These are phyloP conservation scores for Yamadazyma takamatsuzukensis DNA, from an alignment of 805 yeast species.

Conservation along the genomic window DNA sequence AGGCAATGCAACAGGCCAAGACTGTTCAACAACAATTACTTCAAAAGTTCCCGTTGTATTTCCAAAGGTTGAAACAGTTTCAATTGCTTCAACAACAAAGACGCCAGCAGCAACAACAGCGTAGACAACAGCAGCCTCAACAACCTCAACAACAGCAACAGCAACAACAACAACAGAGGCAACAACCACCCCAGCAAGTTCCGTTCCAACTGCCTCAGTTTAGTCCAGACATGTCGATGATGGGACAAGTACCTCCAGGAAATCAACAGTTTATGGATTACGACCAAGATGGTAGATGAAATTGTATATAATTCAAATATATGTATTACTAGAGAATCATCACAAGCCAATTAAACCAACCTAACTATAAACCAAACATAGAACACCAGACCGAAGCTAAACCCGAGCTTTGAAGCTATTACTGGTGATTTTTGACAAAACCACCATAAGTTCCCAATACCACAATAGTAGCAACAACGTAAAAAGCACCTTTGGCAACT, in stretches of 20 bases:
- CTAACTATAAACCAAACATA: not conserved
- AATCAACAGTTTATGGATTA: not conserved
- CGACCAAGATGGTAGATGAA: not conserved
- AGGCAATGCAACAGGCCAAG: constrained; percentile 41
- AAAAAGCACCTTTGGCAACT: constrained; percentile 27
- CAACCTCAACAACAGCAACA: constrained; percentile 11
- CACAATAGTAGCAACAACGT: constrained; percentile 27
- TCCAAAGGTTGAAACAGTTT: constrained; percentile 34
- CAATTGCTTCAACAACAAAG: constrained; percentile 23
- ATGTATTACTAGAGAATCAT: constrained; percentile 2
- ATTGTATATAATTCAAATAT: constrained; percentile 1
- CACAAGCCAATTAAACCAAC: constrained; percentile 1
- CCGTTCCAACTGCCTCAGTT: constrained; percentile 5
- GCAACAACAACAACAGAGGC: constrained; percentile 6
- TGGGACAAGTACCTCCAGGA: constrained; percentile 2
- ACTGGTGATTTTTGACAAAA: no score
- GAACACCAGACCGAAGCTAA: no score
- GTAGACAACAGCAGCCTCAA: constrained; percentile 15
- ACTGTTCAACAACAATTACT: constrained; percentile 32
- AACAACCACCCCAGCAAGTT: constrained; percentile 10
- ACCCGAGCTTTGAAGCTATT: no score
- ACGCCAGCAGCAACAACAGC: constrained; percentile 14
- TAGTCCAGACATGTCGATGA: constrained; percentile 6
- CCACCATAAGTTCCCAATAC: constrained; percentile 37
- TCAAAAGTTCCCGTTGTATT: constrained; percentile 34